These are phyloP conservation scores for Grosmannia huntii DNA, from an alignment of 2,329 filamentous ascomycete species.

Conservation along the genomic window DNA sequence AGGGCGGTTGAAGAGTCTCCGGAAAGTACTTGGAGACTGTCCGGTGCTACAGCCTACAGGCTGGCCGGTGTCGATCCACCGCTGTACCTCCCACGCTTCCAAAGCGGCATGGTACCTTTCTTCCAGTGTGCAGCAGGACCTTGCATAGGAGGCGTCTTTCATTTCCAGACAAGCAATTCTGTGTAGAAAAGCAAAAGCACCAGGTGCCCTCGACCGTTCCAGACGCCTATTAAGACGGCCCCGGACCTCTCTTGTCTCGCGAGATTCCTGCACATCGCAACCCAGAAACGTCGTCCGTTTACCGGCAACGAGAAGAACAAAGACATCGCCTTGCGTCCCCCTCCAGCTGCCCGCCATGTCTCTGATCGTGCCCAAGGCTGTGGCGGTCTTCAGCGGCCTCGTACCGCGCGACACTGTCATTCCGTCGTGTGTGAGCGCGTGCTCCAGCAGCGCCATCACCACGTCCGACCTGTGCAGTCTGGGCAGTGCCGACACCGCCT, in stretches of 20 bases:
- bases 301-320: too few species aligned
- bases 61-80: too few species aligned
- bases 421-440: background rate
- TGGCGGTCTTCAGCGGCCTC: background rate
- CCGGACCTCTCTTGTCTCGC: too few species aligned
- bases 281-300: too few species aligned
- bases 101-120: background rate
- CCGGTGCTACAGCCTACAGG: background rate
- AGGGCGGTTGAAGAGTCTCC: background rate
- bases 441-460: background rate
- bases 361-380: background rate
- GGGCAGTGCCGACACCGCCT: background rate
- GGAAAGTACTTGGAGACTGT: background rate
- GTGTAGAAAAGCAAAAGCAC: too few species aligned
- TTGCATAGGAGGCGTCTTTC: background rate
- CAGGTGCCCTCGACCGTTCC: too few species aligned
- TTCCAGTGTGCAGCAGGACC: background rate
- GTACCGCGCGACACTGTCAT: background rate
- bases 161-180: background rate
- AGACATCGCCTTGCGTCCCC: too few species aligned
- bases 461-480: background rate
- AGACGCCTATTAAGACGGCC: too few species aligned
- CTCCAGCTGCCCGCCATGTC: too few species aligned
- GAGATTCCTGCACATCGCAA: too few species aligned
- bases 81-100: too few species aligned